These are phyloP conservation scores for Desmodesmus armatus DNA, from an alignment of 139 green algal species.

Conservation along the genomic window DNA sequence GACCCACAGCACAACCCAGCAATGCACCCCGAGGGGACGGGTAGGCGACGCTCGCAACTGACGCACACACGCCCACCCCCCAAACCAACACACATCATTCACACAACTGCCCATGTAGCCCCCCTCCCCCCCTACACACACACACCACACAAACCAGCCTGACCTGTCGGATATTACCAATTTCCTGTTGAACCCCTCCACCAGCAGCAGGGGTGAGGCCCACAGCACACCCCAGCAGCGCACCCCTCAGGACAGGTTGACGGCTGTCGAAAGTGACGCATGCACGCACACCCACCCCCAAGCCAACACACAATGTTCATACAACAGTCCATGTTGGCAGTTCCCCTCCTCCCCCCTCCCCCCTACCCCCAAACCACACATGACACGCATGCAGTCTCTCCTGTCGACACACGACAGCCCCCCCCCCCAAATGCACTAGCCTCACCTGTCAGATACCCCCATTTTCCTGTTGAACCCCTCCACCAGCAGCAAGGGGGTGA, in stretches of 20 bases:
- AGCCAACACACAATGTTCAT: not conserved
- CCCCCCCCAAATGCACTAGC: not conserved
- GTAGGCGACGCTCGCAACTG: not conserved
- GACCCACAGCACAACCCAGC: not conserved
- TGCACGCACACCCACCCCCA: too few relatives aligned
- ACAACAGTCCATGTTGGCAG: too few relatives aligned
- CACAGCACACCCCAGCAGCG: not conserved
- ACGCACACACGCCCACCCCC: too few relatives aligned
- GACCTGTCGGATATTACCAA: not conserved
- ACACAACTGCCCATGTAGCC: too few relatives aligned
- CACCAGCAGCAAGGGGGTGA: constrained; percentile 39
- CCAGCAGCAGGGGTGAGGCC: constrained; percentile 5
- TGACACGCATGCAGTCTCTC: too few relatives aligned
- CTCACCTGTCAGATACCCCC: constrained; percentile 37
- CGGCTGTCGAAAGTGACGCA: not conserved
- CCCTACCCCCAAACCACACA: too few relatives aligned
- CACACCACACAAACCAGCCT: too few relatives aligned
- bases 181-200: not conserved
- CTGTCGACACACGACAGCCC: not conserved
- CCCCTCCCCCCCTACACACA: too few relatives aligned
- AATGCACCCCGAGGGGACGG: too few relatives aligned
- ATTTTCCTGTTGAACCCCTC: constrained; percentile 25
- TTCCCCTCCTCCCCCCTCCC: too few relatives aligned
- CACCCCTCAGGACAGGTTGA: constrained; percentile 13
- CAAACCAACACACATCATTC: too few relatives aligned